A percentile compares a stretch with the other conserved stretches of the same genome.
Evolutionary conservation across 768 basidiomycete genomes (phyloP).

Genomic region (Collybia nuda): DNA sequence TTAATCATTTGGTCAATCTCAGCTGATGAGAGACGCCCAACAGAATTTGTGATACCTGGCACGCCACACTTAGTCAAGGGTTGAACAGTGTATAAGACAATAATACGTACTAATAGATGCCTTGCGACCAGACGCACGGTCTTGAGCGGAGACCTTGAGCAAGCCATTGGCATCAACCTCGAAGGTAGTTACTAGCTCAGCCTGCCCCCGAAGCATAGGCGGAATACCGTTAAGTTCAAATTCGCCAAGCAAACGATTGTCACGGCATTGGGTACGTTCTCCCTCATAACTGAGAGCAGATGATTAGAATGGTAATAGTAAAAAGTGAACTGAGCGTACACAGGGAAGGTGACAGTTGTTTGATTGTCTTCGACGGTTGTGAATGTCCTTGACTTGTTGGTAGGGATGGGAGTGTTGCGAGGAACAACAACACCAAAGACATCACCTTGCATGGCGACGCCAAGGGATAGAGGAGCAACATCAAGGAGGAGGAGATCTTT

Average conservation of each 20-base stretch:
- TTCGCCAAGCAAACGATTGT: conserved; percentile 98
- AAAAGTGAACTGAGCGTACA: conserved; percentile 46
- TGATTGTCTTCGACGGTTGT: conserved; percentile 99
- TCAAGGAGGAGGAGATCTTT: conserved; percentile 98
- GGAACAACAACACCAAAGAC: conserved; percentile 99
- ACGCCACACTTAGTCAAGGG: conserved; percentile 8
- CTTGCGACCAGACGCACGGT: conserved; percentile 98
- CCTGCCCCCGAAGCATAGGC: conserved; percentile 99
- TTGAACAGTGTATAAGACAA: background rate
- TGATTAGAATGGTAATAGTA: conserved; percentile 4
- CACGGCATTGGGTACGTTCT: conserved; percentile 98
- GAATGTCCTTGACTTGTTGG: conserved; percentile 98
- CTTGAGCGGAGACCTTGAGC: conserved; percentile 97
- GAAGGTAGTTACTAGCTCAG: conserved; percentile 98
- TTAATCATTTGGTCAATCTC: conserved; percentile 99
- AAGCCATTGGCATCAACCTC: conserved; percentile 99
- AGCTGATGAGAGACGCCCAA: conserved; percentile 93
- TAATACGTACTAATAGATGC: conserved; percentile 85
- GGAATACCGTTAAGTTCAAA: conserved; percentile 99
- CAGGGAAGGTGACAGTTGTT: conserved; percentile 99
- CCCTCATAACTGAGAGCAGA: conserved; percentile 78
- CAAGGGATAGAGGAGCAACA: conserved; percentile 96
- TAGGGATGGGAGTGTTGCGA: conserved; percentile 98
- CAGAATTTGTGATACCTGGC: conserved; percentile 95
- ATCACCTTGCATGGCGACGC: conserved; percentile 99